A percentile compares a stretch with the other conserved stretches of the same genome.
These are phyloP conservation scores for Pinus taeda DNA, from an alignment of 75 land plant species.

Conservation along the genomic window DNA sequence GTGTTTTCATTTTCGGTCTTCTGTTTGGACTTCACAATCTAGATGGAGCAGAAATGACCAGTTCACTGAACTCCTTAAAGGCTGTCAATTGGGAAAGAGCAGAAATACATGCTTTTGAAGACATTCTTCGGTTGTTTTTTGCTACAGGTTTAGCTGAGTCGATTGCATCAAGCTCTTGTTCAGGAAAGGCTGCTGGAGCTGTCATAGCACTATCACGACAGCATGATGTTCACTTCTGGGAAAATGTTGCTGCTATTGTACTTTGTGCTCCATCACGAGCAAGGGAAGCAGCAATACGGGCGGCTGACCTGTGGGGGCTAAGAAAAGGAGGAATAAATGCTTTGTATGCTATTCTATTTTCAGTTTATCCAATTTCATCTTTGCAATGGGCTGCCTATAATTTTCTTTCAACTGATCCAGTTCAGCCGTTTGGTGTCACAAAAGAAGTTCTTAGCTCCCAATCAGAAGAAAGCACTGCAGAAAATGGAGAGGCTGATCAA, in stretches of 20 bases:
- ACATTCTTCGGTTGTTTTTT: conserved; percentile 77
- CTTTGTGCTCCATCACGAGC: conserved; percentile 45
- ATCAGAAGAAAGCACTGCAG: conserved; percentile 15
- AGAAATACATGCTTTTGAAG: conserved; percentile 47
- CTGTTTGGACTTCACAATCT: conserved; percentile 25
- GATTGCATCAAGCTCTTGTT: conserved; percentile 42
- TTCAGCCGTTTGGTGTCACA: conserved; percentile 48
- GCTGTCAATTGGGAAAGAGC: conserved; percentile 39
- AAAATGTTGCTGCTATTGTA: conserved; percentile 52
- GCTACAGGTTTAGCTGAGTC: conserved; percentile 82
- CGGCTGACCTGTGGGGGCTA: conserved; percentile 88
- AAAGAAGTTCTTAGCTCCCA: conserved; percentile 20
- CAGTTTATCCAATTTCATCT: conserved; percentile 50
- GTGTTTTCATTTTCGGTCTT: conserved; percentile 56
- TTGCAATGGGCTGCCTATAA: conserved; percentile 76
- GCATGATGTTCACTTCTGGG: conserved; percentile 59
- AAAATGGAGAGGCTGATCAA: conserved; percentile 17
- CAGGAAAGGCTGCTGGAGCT: conserved; percentile 31
- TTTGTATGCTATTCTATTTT: conserved; percentile 82
- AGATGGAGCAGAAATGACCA: conserved; percentile 18
- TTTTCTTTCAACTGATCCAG: conserved; percentile 64
- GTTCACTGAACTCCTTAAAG: conserved; percentile 17
- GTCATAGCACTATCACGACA: conserved; percentile 42
- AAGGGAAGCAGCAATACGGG: conserved; percentile 61
- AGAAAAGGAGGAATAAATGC: conserved; percentile 75